These are phyloP conservation scores for Hymenoscyphus albidus DNA, from an alignment of 2,329 filamentous ascomycete genomes.

Conservation along the genomic window DNA sequence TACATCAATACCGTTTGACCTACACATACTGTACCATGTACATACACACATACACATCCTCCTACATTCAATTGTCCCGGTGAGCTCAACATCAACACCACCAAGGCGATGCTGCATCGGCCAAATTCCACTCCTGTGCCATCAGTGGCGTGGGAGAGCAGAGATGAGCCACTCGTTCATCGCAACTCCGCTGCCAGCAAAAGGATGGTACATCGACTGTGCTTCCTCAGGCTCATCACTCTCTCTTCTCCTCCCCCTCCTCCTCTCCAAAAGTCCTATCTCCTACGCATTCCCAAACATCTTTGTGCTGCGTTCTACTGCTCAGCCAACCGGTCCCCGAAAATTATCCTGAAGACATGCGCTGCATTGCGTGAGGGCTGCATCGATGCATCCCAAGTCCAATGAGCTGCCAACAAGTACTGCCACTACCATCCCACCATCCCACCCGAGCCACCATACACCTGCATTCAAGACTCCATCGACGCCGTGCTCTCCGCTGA, in stretches of 20 bases:
- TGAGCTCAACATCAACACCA: background rate
- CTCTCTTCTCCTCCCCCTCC: background rate
- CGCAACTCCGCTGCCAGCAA: conserved; percentile 1
- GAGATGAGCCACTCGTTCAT: background rate
- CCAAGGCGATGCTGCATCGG: background rate
- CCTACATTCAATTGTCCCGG: background rate
- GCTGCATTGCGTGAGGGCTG: background rate
- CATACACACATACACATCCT: too few species aligned
- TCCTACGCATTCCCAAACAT: conserved; percentile 3
- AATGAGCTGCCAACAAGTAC: conserved; percentile 17
- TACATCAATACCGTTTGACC: background rate
- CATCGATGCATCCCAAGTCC: conserved; percentile 14
- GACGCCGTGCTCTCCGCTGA: conserved; percentile 7
- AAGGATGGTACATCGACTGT: background rate
- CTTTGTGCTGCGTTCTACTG: background rate
- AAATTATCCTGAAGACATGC: background rate
- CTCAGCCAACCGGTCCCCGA: background rate
- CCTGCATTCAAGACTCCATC: background rate
- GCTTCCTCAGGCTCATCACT: background rate
- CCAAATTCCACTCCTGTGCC: background rate
- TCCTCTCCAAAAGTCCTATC: background rate
- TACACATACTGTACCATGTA: background rate
- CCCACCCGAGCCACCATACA: background rate
- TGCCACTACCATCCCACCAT: conserved; percentile 6
- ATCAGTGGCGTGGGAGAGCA: background rate